Conservation (phyloP, 1,139 yeast species). For the Protomyces inundatus region DNA sequence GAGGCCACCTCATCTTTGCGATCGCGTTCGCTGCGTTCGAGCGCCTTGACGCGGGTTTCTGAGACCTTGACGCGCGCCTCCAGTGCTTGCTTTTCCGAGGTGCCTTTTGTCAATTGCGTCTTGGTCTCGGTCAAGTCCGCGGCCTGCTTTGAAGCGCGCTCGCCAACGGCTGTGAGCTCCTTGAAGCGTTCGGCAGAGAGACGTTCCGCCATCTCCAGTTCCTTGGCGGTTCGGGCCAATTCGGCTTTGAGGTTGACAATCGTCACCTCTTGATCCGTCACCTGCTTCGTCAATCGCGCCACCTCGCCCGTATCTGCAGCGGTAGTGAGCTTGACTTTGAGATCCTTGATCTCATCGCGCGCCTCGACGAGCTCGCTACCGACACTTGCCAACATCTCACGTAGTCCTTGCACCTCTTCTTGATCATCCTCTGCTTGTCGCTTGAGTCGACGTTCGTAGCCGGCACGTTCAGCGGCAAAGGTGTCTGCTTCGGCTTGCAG, state of each 20-base stretch:
- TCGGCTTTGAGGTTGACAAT: not conserved
- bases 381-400: conserved; percentile 66
- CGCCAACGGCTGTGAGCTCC: conserved; percentile 18
- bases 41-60: conserved; percentile 25
- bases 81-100: conserved; percentile 33
- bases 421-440: not conserved
- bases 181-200: conserved; percentile 24
- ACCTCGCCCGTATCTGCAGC: not conserved
- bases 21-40: conserved; percentile 19
- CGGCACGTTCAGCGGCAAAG: not conserved
- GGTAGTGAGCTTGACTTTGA: not conserved
- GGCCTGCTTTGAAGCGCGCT: conserved; percentile 7
- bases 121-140: conserved; percentile 12
- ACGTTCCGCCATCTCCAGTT: conserved; percentile 30
- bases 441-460: conserved; percentile 1
- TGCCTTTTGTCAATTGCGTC: conserved; percentile 20
- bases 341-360: conserved; percentile 41
- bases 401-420: conserved; percentile 50
- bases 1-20: conserved; percentile 32
- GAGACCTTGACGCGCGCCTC: conserved; percentile 31
- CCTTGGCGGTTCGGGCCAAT: conserved; percentile 13
- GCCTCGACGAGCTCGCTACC: conserved; percentile 70
- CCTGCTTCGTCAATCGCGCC: not conserved
- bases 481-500: conserved; percentile 11
- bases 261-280: not conserved